phyloP scores from a whole-genome alignment of 1,139 yeast species.

The Wickerhamiella pararugosa region DNA sequence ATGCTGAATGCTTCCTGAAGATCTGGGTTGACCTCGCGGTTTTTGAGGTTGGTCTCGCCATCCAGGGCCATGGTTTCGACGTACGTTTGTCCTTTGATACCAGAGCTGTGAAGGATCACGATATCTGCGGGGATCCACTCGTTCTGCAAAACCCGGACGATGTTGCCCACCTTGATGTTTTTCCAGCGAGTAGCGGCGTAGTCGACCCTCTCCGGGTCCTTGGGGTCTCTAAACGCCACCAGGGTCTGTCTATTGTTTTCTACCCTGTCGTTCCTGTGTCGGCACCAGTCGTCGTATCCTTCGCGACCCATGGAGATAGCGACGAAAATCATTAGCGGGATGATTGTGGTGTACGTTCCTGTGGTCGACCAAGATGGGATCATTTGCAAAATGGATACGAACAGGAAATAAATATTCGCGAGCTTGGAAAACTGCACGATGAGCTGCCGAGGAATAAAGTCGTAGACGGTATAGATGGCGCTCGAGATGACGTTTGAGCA shows the following conservation, averaged over 20 bases:
- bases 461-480: conserved; percentile 65
- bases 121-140: conserved; percentile 94
- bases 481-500: conserved; percentile 61
- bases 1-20: conserved; percentile 13
- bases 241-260: conserved; percentile 55
- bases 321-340: conserved; percentile 75
- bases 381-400: conserved; percentile 85
- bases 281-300: conserved; percentile 81
- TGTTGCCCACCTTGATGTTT: conserved; percentile 69
- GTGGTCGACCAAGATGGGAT: conserved; percentile 97
- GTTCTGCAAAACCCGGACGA: conserved; percentile 54
- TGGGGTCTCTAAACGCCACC: conserved; percentile 8
- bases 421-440: conserved; percentile 83
- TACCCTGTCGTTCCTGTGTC: conserved; percentile 72
- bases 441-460: conserved; percentile 78
- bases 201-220: conserved; percentile 66
- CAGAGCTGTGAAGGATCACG: conserved; percentile 49
- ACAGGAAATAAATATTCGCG: conserved; percentile 74
- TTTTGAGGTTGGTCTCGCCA: conserved; percentile 87
- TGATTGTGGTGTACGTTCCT: conserved; percentile 87
- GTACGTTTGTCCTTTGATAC: conserved; percentile 56
- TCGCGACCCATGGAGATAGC: conserved; percentile 86
- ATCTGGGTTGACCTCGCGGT: conserved; percentile 52
- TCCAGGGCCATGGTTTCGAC: conserved; percentile 96
- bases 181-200: conserved; percentile 68